Evolutionary conservation across 257 asterid genomes (phyloP).

Genomic region (Echites panduratus): DNA sequence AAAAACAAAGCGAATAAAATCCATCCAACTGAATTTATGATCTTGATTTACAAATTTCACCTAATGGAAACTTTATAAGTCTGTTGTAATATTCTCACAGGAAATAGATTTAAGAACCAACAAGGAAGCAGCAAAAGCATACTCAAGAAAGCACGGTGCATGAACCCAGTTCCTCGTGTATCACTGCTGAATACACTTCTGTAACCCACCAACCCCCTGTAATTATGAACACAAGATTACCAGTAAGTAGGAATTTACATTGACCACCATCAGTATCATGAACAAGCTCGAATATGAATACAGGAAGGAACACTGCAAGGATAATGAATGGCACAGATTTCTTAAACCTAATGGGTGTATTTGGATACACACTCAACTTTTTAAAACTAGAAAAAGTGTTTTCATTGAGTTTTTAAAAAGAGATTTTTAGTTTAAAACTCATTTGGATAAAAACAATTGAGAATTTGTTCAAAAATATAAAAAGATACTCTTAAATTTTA

Average conservation of each 20-base stretch:
- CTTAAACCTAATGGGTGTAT: neutral
- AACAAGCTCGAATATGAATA: neutral
- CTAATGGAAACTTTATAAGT: neutral
- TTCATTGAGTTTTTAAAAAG: too few species aligned
- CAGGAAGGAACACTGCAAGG: neutral
- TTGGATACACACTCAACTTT: too few species aligned
- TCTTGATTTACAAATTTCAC: neutral
- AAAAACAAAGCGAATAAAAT: neutral
- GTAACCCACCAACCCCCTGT: conserved; percentile 96
- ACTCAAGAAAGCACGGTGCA: conserved; percentile 99
- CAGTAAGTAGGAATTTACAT: neutral
- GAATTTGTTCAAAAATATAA: too few species aligned
- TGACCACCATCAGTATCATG: neutral
- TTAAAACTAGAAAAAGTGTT: too few species aligned
- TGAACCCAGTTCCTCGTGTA: conserved; percentile 96
- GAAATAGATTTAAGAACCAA: conserved; percentile 6
- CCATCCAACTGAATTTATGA: neutral
- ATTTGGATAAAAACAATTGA: too few species aligned
- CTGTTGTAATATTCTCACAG: neutral
- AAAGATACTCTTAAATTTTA: too few species aligned
- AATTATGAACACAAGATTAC: conserved; percentile 16
- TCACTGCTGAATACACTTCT: conserved; percentile 94
- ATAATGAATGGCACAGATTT: neutral
- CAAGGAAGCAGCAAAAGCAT: conserved; percentile 26
- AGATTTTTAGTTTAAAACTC: too few species aligned